Evolutionary conservation across 306 rosid species (phyloP), one percentile per base, ranked within the genome.

Genomic region (Castanea sativa): DNA sequence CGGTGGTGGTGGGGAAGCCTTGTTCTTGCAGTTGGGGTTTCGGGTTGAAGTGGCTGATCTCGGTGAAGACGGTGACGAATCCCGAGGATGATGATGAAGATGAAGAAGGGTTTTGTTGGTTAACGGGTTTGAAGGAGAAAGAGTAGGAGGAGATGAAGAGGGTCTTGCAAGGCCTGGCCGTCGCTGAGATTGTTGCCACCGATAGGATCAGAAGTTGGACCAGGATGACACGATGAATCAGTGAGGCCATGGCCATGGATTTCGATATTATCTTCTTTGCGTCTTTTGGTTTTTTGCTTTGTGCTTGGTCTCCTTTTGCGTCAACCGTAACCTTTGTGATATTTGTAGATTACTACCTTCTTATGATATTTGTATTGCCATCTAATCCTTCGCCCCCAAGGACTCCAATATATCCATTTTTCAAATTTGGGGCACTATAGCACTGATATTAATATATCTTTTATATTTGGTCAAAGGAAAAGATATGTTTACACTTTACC

Each of bases 121-220:
- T 11, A 51, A 75, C 82, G 4, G 73, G 83, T 16, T 73, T 79
- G 79, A 89, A 75, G 77, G 92, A 82, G 81, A 89, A 83, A 29
- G 92, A 84, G 73, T 81, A 87, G 71, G 90, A 84, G 49, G 90
- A 87, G 73, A 89, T 33, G 76, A 87, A 76, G 53, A 89, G 72
- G 25, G 90, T 84, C 63, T 86, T 89, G 82, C 92, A 89, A 14
- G 90, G 90, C 41, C 92, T 77, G 5, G 90, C 92, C 49, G 75
- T 63, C 30, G 77, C 69, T 21, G 70, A 75, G 27, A 79, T 56
- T 9, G 83, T 49, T 11, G 81, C 63, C 59, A 87, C 32, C 1
- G 76, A 1, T 63, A 82, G 11, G 35, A 82, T 23, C 38, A 52
- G n/a, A 25, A 73, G 1, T n/a, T 30, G 61, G 25, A 55, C 67